A percentile compares a stretch with the other conserved stretches of the same genome.
Evolutionary conservation across 257 asterid species (phyloP).

Genomic region (Solanum tarijense): DNA sequence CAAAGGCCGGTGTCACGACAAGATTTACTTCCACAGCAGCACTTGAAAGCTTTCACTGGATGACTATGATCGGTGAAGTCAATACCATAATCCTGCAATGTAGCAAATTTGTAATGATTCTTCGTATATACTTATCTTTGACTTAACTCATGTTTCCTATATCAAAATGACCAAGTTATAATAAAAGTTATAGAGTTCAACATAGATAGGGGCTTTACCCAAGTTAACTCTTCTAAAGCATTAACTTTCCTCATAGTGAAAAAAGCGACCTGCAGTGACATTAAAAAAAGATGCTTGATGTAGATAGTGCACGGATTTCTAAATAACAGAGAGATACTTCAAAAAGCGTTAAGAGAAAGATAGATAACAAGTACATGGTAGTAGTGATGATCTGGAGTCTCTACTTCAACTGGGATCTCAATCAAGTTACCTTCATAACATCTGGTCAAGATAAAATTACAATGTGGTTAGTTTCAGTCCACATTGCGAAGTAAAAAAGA

Average conservation of each 20-base stretch:
- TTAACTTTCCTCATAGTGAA: conserved; percentile 59
- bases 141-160: not conserved
- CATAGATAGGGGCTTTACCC: conserved; percentile 30
- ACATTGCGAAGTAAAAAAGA: not conserved
- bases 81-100: conserved; percentile 49
- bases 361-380: conserved; percentile 41
- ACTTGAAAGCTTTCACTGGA: conserved; percentile 32
- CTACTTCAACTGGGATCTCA: conserved; percentile 78
- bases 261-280: conserved; percentile 52
- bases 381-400: conserved; percentile 71
- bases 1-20: conserved; percentile 28
- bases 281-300: not conserved
- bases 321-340: not conserved
- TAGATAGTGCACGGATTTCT: not conserved
- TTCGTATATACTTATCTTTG: not conserved
- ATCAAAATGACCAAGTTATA: not conserved
- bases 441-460: conserved; percentile 14
- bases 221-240: conserved; percentile 66
- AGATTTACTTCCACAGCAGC: conserved; percentile 35
- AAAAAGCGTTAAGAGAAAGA: not conserved
- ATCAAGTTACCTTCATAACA: conserved; percentile 61
- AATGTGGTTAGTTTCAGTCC: not conserved
- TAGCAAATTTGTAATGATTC: not conserved
- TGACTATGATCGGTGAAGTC: conserved; percentile 27
- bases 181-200: not conserved